Percentiles rank a stretch among this genome's conserved stretches.
Conservation (phyloP, 495 filamentous ascomycete genomes). For the Cryomyces minteri region DNA sequence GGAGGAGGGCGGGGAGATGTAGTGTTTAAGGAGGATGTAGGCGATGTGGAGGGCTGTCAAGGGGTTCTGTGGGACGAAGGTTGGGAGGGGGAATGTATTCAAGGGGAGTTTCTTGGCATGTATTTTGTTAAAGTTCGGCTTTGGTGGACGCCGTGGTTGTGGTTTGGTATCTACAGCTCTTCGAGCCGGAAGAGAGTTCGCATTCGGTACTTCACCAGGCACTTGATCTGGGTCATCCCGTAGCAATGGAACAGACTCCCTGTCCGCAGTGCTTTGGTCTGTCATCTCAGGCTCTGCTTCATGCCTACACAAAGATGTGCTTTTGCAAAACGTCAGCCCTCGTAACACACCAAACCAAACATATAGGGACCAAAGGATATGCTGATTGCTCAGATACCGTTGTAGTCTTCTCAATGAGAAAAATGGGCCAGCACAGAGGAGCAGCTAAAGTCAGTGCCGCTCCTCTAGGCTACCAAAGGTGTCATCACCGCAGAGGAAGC, state of each 20-base stretch:
- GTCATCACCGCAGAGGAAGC: conserved; percentile 34
- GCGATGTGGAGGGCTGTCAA: conserved; percentile 65
- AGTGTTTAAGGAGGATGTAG: conserved; percentile 55
- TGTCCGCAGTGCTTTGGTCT: no score
- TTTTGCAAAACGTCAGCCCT: no score
- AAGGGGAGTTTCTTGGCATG: conserved; percentile 70
- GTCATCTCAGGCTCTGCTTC: no score
- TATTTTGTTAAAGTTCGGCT: conserved; percentile 45
- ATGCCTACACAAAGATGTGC: no score
- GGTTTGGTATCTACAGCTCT: no score
- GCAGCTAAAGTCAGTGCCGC: conserved; percentile 56
- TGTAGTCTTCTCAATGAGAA: conserved; percentile 61
- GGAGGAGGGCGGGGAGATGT: conserved; percentile 43
- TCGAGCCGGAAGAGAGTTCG: no score
- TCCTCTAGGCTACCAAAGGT: conserved; percentile 35
- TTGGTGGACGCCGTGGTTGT: not conserved
- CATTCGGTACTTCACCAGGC: no score
- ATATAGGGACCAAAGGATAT: no score
- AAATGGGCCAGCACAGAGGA: conserved; percentile 46
- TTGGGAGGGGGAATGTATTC: conserved; percentile 60
- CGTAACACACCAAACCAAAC: no score
- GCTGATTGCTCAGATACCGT: conserved; percentile 80
- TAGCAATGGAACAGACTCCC: no score
- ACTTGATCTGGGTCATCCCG: no score
- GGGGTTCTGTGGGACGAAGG: conserved; percentile 82